Conservation (phyloP, 352 stramenopile species). For the Thalassiosira oceanica region DNA sequence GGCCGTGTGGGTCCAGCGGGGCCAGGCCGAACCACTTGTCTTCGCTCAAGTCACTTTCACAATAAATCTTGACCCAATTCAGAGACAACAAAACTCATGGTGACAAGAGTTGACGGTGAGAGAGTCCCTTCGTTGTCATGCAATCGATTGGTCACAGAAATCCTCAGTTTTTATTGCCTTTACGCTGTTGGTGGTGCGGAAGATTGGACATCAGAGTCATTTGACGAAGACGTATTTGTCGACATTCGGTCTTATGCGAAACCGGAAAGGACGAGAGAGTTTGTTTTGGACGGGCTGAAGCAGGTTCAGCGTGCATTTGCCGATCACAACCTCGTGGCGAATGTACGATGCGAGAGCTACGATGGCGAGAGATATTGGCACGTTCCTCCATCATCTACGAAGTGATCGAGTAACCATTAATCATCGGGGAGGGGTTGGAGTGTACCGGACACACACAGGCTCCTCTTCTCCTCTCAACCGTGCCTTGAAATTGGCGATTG, state of each 20-base stretch:
- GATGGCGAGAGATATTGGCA: conserved; percentile 71
- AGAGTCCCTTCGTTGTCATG: background rate
- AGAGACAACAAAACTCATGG: conserved; percentile 66
- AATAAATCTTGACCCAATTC: too few species aligned
- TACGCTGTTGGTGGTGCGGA: background rate
- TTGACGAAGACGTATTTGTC: conserved; percentile 70
- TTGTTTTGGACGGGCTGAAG: conserved; percentile 64
- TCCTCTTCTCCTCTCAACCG: too few species aligned
- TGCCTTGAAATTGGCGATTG: too few species aligned
- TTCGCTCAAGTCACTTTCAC: too few species aligned
- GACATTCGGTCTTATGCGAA: conserved; percentile 69
- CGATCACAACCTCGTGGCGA: conserved; percentile 64
- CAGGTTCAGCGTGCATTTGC: conserved; percentile 57
- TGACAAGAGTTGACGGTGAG: conserved; percentile 45
- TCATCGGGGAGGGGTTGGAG: too few species aligned
- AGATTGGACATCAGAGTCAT: conserved; percentile 72
- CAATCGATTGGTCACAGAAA: background rate
- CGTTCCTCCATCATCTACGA: conserved; percentile 59
- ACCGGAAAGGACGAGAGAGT: conserved; percentile 57
- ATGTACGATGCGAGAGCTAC: conserved; percentile 66
- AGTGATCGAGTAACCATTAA: too few species aligned
- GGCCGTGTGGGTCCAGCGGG: too few species aligned
- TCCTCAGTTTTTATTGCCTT: background rate
- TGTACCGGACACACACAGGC: too few species aligned
- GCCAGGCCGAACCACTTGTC: too few species aligned